Evolutionary conservation across 2,329 filamentous ascomycete species (phyloP).

Genomic region (Rugonectria rugulosa): DNA sequence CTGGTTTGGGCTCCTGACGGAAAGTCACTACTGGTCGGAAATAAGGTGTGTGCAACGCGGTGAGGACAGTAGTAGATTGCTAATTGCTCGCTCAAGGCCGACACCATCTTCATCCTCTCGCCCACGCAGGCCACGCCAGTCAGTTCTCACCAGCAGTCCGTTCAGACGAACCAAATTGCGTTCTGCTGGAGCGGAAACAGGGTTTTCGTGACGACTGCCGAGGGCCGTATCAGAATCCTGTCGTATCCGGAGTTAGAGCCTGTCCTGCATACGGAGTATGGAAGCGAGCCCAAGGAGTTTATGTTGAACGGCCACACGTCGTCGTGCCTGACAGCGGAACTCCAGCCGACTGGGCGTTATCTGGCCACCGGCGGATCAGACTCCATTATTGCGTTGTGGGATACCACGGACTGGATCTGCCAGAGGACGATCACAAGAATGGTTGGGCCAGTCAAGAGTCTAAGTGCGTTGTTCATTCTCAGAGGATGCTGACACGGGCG

Average conservation of each 20-base stretch:
- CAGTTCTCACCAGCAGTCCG: slow-evolving; percentile 65
- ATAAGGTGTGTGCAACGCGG: slow-evolving; percentile 61
- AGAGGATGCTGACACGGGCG: neutral
- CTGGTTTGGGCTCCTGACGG: slow-evolving; percentile 79
- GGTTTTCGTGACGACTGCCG: slow-evolving; percentile 74
- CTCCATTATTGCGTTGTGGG: slow-evolving; percentile 78
- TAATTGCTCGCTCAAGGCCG: slow-evolving; percentile 54
- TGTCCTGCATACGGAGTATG: slow-evolving; percentile 57
- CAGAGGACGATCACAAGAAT: slow-evolving; percentile 74
- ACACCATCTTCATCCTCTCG: slow-evolving; percentile 69
- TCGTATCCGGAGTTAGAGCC: slow-evolving; percentile 71
- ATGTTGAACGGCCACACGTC: slow-evolving; percentile 76
- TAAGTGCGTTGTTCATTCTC: slow-evolving; percentile 58
- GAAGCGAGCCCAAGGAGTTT: slow-evolving; percentile 59
- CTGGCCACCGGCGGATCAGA: slow-evolving; percentile 80
- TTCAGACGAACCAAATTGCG: slow-evolving; percentile 74
- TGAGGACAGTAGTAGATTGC: neutral
- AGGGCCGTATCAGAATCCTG: slow-evolving; percentile 75
- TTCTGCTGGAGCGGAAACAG: slow-evolving; percentile 78
- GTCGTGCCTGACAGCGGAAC: slow-evolving; percentile 71
- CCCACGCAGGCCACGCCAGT: slow-evolving; percentile 64
- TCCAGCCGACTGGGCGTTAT: slow-evolving; percentile 75
- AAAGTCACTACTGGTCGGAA: slow-evolving; percentile 73
- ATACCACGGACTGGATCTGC: slow-evolving; percentile 80
- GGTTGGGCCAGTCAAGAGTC: slow-evolving; percentile 72